A percentile compares a stretch with the other conserved stretches of the same genome.
phyloP scores from a whole-genome alignment of 805 yeast species.

The Candida coleopterorum region DNA sequence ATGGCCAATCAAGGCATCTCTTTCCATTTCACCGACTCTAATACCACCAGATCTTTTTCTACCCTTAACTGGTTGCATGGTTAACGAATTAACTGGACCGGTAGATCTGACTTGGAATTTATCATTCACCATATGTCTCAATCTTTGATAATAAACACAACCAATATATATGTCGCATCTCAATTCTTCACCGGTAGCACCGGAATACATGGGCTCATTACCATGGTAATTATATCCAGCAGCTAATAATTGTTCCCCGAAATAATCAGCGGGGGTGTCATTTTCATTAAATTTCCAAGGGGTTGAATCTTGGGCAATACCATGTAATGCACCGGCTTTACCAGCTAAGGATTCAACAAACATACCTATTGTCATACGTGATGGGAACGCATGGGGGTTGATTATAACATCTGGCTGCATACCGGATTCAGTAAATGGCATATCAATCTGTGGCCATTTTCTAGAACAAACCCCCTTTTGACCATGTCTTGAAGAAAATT shows the following conservation, averaged over 20 bases:
- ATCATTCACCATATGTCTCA: conserved; percentile 99
- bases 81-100: conserved; percentile 93
- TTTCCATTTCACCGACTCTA: conserved; percentile 99
- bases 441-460: conserved; percentile 94
- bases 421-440: conserved; percentile 96
- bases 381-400: conserved; percentile 99
- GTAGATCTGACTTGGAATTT: conserved; percentile 99
- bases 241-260: conserved; percentile 82
- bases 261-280: conserved; percentile 95
- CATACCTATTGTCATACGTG: conserved; percentile 99
- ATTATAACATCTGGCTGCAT: conserved; percentile 97
- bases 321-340: conserved; percentile 96
- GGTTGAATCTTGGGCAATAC: conserved; percentile 94
- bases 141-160: conserved; percentile 94
- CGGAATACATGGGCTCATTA: conserved; percentile 98
- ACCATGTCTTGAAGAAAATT: conserved; percentile 96
- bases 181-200: conserved; percentile 96
- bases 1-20: conserved; percentile 98
- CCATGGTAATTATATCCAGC: conserved; percentile 98
- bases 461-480: conserved; percentile 98
- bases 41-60: conserved; percentile 99
- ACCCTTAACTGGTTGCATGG: conserved; percentile 99
- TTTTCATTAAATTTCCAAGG: conserved; percentile 92
- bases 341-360: conserved; percentile 98
- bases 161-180: conserved; percentile 96